phyloP scores from a whole-genome alignment of 176 grass and related monocot species.

The Musa beccarii region DNA sequence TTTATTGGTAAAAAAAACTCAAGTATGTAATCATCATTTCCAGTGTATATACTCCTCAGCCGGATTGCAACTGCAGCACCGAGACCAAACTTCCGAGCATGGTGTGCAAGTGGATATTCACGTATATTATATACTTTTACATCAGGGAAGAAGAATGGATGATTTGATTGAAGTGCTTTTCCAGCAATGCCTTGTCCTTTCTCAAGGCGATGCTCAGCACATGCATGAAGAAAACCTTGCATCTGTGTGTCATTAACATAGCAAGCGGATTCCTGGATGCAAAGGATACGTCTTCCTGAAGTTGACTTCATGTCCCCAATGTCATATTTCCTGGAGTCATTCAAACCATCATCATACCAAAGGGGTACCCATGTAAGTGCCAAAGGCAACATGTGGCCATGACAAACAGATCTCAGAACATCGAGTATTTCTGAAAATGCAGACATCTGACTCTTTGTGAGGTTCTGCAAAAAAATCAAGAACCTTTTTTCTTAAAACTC shows the following conservation, averaged over 20 bases:
- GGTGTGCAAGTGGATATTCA: constrained; percentile 45
- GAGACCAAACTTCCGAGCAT: constrained; percentile 50
- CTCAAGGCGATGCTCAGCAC: constrained; percentile 28
- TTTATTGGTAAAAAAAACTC: constrained; percentile 55
- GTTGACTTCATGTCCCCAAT: not conserved
- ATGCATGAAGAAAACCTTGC: constrained; percentile 42
- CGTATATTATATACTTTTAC: constrained; percentile 31
- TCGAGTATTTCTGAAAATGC: constrained; percentile 22
- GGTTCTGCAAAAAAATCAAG: constrained; percentile 16
- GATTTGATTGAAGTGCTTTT: constrained; percentile 47
- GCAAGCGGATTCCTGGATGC: constrained; percentile 25
- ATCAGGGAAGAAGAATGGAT: constrained; percentile 46
- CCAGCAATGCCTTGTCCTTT: constrained; percentile 51
- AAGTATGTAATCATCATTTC: constrained; percentile 46
- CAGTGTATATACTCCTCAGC: constrained; percentile 39
- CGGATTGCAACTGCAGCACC: constrained; percentile 51
- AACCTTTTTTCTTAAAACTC: not conserved
- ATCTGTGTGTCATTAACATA: constrained; percentile 42
- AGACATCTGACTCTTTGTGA: constrained; percentile 18
- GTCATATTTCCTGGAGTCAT: not conserved
- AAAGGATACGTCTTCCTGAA: not conserved
- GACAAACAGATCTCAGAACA: constrained; percentile 19
- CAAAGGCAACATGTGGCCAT: constrained; percentile 25
- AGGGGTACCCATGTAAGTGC: constrained; percentile 26
- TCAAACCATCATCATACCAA: not conserved